These are phyloP conservation scores for Pseudovirgaria hyperparasitica DNA, from an alignment of 2,329 filamentous ascomycete genomes.

Conservation along the genomic window DNA sequence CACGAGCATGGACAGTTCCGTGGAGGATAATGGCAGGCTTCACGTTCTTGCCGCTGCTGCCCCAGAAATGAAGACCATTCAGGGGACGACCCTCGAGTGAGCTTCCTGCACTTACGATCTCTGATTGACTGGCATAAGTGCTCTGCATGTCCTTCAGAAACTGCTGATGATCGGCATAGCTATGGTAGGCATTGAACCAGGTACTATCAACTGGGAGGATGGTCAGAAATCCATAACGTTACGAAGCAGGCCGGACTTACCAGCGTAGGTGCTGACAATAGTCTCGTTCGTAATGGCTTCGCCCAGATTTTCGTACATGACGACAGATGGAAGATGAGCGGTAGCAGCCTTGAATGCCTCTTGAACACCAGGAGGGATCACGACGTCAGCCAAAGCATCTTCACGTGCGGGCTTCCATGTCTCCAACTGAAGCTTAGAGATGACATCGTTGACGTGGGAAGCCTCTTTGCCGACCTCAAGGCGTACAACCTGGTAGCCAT, in stretches of 20 bases:
- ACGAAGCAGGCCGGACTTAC: constrained; percentile 6
- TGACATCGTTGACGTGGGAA: constrained; percentile 13
- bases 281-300: constrained; percentile 18
- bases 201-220: constrained; percentile 8
- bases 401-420: constrained; percentile 19
- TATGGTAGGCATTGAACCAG: constrained; percentile 24
- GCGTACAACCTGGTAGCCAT: constrained; percentile 23
- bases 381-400: constrained; percentile 16
- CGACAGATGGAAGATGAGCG: constrained; percentile 12
- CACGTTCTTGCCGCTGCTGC: constrained; percentile 21
- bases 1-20: constrained; percentile 21
- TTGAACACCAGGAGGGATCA: constrained; percentile 20
- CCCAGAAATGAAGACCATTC: constrained; percentile 26
- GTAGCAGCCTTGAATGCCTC: constrained; percentile 16
- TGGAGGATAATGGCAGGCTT: constrained; percentile 22
- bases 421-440: constrained; percentile 19
- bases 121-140: constrained; percentile 18
- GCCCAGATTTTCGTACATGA: constrained; percentile 23
- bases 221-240: background rate
- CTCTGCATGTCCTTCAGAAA: constrained; percentile 21
- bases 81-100: constrained; percentile 19
- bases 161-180: constrained; percentile 20
- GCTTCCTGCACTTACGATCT: constrained; percentile 19
- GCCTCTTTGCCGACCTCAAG: constrained; percentile 11
- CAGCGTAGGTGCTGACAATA: constrained; percentile 14